A percentile compares a stretch with the other conserved stretches of the same genome.
Conservation (phyloP, 352 stramenopile genomes). For the Globisporangium recalcitrans region DNA sequence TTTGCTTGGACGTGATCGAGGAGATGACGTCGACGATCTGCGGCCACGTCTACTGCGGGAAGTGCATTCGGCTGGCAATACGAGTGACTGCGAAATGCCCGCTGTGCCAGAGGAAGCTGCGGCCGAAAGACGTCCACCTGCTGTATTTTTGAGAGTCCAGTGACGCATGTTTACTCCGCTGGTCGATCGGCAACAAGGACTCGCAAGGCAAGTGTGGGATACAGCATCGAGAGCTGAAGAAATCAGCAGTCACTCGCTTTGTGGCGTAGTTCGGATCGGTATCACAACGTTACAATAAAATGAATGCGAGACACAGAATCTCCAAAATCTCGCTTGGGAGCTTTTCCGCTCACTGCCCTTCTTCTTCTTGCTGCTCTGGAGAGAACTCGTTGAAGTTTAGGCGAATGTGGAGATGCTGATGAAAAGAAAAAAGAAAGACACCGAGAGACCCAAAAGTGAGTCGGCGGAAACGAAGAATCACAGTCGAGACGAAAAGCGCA, state of each 20-base stretch:
- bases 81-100: conserved; percentile 68
- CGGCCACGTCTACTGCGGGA: conserved; percentile 75
- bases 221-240: neutral
- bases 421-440: neutral
- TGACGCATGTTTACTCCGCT: neutral
- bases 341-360: neutral
- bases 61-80: conserved; percentile 68
- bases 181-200: neutral
- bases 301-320: neutral
- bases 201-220: too few relatives aligned
- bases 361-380: neutral
- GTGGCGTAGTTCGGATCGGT: neutral
- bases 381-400: conserved; percentile 60
- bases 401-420: conserved; percentile 48
- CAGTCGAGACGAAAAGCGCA: conserved; percentile 12
- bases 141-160: conserved; percentile 60
- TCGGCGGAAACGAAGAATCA: conserved; percentile 7
- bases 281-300: conserved; percentile 8
- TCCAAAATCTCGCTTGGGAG: neutral
- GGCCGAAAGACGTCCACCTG: conserved; percentile 67
- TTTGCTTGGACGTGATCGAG: conserved; percentile 72
- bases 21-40: conserved; percentile 81
- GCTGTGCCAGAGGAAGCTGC: conserved; percentile 57
- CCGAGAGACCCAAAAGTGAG: neutral
- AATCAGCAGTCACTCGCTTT: neutral